A percentile compares a stretch with the other conserved stretches of the same genome.
These are phyloP conservation scores for Pyrenophora graminea DNA, from an alignment of 2,329 filamentous ascomycete species.

Conservation along the genomic window DNA sequence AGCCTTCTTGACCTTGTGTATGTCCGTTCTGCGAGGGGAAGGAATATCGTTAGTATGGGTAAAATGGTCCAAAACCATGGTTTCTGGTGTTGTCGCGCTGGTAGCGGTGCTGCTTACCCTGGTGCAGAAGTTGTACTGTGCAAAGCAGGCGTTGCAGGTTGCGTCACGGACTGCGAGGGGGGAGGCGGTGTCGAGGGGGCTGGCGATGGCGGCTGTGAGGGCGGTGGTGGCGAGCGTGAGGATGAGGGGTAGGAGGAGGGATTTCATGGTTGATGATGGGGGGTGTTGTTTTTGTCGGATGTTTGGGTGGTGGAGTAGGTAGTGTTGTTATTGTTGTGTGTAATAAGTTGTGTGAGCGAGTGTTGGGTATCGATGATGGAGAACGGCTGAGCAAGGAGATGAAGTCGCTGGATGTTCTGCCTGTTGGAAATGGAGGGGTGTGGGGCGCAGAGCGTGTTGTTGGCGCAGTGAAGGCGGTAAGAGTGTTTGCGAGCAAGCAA, in stretches of 20 bases:
- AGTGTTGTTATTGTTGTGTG: background rate
- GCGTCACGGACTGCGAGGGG: background rate
- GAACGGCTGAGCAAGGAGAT: too few relatives aligned
- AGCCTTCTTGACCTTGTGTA: conserved; percentile 12
- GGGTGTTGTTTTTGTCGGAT: background rate
- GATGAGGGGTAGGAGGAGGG: background rate
- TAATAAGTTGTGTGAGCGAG: background rate
- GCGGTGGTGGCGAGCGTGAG: conserved; percentile 1
- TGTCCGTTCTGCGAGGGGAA: conserved; percentile 14
- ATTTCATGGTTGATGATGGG: conserved; percentile 10
- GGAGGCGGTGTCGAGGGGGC: background rate
- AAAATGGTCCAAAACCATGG: too few relatives aligned
- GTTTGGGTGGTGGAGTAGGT: background rate
- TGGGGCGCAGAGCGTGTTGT: too few relatives aligned
- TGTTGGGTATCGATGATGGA: too few relatives aligned
- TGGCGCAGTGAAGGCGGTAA: too few relatives aligned
- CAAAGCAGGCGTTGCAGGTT: conserved; percentile 12
- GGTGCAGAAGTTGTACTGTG: conserved; percentile 15
- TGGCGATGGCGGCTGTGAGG: background rate
- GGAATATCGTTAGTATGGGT: background rate
- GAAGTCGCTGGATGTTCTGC: too few relatives aligned
- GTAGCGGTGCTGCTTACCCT: conserved; percentile 1
- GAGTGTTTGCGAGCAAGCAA: too few relatives aligned
- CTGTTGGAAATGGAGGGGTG: too few relatives aligned
- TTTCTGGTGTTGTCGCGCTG: too few relatives aligned